phyloP scores from a whole-genome alignment of 1,284 basidiomycete genomes.

The Volvariella volvacea region DNA sequence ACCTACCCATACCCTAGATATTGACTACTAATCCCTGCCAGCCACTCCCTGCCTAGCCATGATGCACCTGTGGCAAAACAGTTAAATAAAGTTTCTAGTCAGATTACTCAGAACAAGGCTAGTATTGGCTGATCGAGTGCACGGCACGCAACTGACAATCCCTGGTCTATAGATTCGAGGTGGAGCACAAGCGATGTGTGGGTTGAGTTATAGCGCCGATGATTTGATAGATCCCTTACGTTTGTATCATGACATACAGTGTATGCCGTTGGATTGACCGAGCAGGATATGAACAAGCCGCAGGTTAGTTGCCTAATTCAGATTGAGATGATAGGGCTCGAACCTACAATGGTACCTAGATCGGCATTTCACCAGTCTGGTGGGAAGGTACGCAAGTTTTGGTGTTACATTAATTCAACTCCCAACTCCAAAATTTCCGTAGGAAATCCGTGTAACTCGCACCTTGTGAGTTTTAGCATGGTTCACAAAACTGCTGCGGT shows the following conservation, averaged over 20 bases:
- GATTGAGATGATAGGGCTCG: slow-evolving; percentile 4
- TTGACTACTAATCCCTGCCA: too few relatives aligned
- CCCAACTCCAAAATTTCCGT: slow-evolving; percentile 1
- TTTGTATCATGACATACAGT: slow-evolving; percentile 37
- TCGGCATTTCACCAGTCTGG: slow-evolving; percentile 82
- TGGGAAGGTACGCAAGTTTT: slow-evolving; percentile 66
- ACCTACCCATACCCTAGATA: too few relatives aligned
- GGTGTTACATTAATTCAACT: background rate
- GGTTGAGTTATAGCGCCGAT: slow-evolving; percentile 17
- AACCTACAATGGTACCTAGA: slow-evolving; percentile 32
- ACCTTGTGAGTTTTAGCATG: slow-evolving; percentile 45
- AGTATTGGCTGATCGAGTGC: slow-evolving; percentile 4
- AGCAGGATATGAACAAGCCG: slow-evolving; percentile 76
- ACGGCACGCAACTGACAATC: background rate
- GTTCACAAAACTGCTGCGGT: background rate
- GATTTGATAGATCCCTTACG: slow-evolving; percentile 5
- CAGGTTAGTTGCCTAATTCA: slow-evolving; percentile 40
- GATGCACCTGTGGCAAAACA: slow-evolving; percentile 24
- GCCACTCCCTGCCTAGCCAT: too few relatives aligned
- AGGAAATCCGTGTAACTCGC: slow-evolving; percentile 81
- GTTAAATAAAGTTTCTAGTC: slow-evolving; percentile 67
- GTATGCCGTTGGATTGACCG: slow-evolving; percentile 70
- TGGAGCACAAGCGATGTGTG: slow-evolving; percentile 79
- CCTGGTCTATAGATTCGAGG: slow-evolving; percentile 47
- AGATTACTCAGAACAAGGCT: slow-evolving; percentile 69